Percentiles rank a stretch among this genome's conserved stretches.
These are phyloP conservation scores for Clonostachys rosea DNA, from an alignment of 2,329 filamentous ascomycete species.

Conservation along the genomic window DNA sequence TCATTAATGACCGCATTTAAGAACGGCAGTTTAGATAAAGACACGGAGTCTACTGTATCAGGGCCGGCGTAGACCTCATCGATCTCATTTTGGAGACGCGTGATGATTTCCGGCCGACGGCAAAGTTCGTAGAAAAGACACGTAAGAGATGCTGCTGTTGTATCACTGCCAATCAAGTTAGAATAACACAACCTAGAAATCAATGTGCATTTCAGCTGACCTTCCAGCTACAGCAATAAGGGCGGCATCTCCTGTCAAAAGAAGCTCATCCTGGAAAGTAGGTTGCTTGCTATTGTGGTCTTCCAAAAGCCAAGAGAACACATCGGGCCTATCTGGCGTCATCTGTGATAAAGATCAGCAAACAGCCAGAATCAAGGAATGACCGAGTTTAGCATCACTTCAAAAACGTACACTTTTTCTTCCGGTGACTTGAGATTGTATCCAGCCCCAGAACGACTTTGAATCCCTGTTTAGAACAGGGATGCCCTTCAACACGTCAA, in stretches of 20 bases:
- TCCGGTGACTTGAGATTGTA: too few species aligned
- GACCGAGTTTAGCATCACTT: too few species aligned
- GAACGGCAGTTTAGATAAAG: constrained; percentile 5
- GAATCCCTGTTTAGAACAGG: constrained; percentile 11
- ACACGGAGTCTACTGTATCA: neutral
- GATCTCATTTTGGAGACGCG: neutral
- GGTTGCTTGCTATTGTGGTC: constrained; percentile 9
- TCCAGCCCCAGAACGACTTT: neutral
- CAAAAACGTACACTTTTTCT: too few species aligned
- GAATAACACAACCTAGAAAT: too few species aligned
- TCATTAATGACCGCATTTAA: constrained; percentile 31
- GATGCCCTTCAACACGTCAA: constrained; percentile 12
- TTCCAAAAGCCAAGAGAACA: constrained; percentile 16
- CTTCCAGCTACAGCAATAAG: constrained; percentile 18
- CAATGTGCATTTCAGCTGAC: constrained; percentile 5
- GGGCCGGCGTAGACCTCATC: neutral
- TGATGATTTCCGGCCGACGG: constrained; percentile 11
- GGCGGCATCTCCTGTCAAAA: constrained; percentile 13
- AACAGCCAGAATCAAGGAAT: too few species aligned
- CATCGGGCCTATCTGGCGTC: constrained; percentile 4
- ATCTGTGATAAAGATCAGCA: too few species aligned
- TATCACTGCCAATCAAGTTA: constrained; percentile 16
- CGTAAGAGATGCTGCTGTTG: constrained; percentile 24
- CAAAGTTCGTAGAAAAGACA: constrained; percentile 23
- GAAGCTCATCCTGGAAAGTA: constrained; percentile 8